phyloP scores from a whole-genome alignment of 2,329 filamentous ascomycete genomes.

The Xylaria sp. region DNA sequence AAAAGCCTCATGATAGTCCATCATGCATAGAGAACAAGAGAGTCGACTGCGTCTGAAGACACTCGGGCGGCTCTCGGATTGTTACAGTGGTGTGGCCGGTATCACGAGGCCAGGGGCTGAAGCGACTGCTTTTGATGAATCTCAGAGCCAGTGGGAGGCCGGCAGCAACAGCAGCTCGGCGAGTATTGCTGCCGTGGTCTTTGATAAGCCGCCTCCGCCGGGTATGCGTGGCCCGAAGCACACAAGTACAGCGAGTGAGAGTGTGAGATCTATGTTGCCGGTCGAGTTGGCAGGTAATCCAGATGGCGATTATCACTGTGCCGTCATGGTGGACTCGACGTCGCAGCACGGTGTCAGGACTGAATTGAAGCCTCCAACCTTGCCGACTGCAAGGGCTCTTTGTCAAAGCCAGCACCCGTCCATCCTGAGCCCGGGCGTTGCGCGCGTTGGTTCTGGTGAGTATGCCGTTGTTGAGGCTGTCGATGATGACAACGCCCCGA shows the following conservation, averaged over 20 bases:
- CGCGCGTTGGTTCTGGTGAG: not conserved
- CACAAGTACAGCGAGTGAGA: not conserved
- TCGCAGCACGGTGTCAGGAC: not conserved
- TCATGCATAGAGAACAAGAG: conserved; percentile 6
- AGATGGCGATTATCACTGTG: not conserved
- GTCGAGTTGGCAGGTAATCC: not conserved
- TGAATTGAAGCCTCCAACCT: not conserved
- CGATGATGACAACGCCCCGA: not conserved
- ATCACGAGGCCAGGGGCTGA: not conserved
- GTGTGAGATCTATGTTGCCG: not conserved
- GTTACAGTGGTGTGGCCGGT: conserved; percentile 15
- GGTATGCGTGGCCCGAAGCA: not conserved
- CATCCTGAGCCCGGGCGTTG: not conserved
- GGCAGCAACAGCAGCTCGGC: conserved; percentile 5
- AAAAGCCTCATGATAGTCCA: not conserved
- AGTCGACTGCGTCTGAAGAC: conserved; percentile 17
- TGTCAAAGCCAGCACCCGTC: not conserved
- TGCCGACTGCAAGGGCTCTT: conserved; percentile 4
- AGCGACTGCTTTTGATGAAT: not conserved
- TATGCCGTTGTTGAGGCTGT: not conserved
- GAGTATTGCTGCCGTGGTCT: conserved; percentile 12
- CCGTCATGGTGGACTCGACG: not conserved
- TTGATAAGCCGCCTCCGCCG: conserved; percentile 11
- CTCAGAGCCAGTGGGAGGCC: conserved; percentile 3
- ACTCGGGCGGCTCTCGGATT: conserved; percentile 16